Evolutionary conservation across 2,329 filamentous ascomycete genomes (phyloP), one percentile per base, ranked within the genome.

Genomic region (Neonectria magnoliae): DNA sequence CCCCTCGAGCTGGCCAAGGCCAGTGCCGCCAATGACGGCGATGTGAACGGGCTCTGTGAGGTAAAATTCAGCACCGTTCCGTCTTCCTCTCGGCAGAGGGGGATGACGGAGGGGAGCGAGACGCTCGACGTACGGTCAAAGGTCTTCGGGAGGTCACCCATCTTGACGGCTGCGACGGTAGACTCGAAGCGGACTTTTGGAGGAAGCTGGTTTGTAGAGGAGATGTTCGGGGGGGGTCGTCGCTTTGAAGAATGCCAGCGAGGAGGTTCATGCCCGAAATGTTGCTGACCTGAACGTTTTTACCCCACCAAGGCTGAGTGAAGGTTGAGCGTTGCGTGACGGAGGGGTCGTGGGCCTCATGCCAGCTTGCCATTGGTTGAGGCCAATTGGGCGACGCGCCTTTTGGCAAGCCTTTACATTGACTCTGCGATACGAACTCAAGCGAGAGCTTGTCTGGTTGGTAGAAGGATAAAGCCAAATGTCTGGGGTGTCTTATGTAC

Each of bases 11-110:
- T 93, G 90, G 78, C 91, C 90, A 68, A 99, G 91, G 59, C 96
- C 96, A 42, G 96, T 99, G 74, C 96, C 96, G 79, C 94, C 94
- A 72, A 97, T 94, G 60, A 97, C 92, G 78, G 92, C 95, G 76
- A 98, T 96, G 72, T 90, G 88, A 74, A 97, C 90, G 58, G 90
- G 87, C 58, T 85, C 90, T 91, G 58, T 16, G 56, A 68, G 57
- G 67, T 55, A 52, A 55, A 53, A 25, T 36, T 72, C 54, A 70
- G 69, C 57, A 64, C 58, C 55, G 55, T 52, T 47, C 22, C 22
- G 13, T 44, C 14, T 20, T 31, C 27, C 18, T 11, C 18, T 18
- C 42, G 33, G 42, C n/a, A 42, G 42, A 55, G 47, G 47, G 64
- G 58, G 54, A 51, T 56, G 29, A 44, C 47, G 60, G 51, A 25